Evolutionary conservation across 805 yeast genomes (phyloP), one percentile per base, ranked within the genome.

Genomic region (Teunomyces kruisii): DNA sequence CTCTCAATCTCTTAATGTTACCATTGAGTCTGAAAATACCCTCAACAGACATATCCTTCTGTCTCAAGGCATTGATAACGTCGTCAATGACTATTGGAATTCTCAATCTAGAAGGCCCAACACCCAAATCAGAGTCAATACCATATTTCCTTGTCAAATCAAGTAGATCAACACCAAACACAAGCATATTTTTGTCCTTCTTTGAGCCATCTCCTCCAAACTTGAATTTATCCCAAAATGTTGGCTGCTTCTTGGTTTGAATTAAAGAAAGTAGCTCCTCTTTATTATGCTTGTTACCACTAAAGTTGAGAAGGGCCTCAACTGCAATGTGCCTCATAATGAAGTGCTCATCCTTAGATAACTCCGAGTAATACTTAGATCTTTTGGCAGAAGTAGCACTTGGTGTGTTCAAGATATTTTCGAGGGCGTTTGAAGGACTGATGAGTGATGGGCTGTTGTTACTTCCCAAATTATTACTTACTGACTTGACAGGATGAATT

Each of bases 1-100:
- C 87, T 54, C 85, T 80, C 41, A 92, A 71, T 37, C 87, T 78
- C 55, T 90, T 82, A 58, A 94, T 91, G 61, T 94, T 94, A 58
- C 99, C 99, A 61, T 94, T 94, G 59, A 91, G 86, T 57, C 99
- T 80, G 76, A 94, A 94, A 4, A 94, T 85, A 48, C 99, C 99
- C 65, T 94, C 99, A 26, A 84, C 90, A 2, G 97, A 88, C 85
- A 92, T 81, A 65, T 94, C 98, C 74, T 88, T 89, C 48, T 86
- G 92, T 43, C 88, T 79, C 72, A 94, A 78, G 0, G 96, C 87
- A 26, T 81, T 78, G 29, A 94, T 81, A 13, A 91, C 70, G 57
- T 94, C 98, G 56, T 92, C 98, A 35, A 94, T 75, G 31, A 94
- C 72, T 39, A 88, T 76, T 0, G 99, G 99, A 33, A 94, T 86